Conservation (phyloP, 1,284 basidiomycete species). For the Coniferiporia sulphurascens region DNA sequence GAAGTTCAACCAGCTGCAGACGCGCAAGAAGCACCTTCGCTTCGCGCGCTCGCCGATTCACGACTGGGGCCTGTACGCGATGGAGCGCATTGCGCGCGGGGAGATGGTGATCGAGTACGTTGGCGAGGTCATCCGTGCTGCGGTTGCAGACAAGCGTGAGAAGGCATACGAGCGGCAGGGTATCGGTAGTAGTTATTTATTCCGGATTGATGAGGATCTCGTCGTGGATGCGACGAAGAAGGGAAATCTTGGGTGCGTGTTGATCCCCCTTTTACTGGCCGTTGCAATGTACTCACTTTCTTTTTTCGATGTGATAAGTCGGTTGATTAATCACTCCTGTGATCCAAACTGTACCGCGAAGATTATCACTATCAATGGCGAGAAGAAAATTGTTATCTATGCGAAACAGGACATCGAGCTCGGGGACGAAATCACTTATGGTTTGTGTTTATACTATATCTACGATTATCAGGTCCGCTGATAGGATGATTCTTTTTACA, state of each 20-base stretch:
- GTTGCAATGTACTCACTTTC: slow-evolving; percentile 10
- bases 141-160: slow-evolving; percentile 95
- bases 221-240: slow-evolving; percentile 99
- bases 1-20: slow-evolving; percentile 98
- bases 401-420: slow-evolving; percentile 92
- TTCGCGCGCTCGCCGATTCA: slow-evolving; percentile 97
- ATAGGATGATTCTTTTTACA: slow-evolving; percentile 28
- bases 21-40: slow-evolving; percentile 95
- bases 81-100: slow-evolving; percentile 88
- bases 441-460: slow-evolving; percentile 38
- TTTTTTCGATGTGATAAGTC: slow-evolving; percentile 41
- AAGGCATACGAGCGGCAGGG: slow-evolving; percentile 95
- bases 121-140: slow-evolving; percentile 92
- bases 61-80: slow-evolving; percentile 95
- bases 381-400: slow-evolving; percentile 99
- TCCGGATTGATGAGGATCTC: slow-evolving; percentile 87
- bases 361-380: slow-evolving; percentile 97
- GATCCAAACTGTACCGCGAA: slow-evolving; percentile 97
- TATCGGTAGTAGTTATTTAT: slow-evolving; percentile 92
- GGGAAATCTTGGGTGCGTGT: slow-evolving; percentile 88
- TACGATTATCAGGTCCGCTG: background rate
- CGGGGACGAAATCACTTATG: slow-evolving; percentile 93
- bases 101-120: slow-evolving; percentile 99
- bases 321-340: slow-evolving; percentile 95
- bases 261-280: slow-evolving; percentile 17